phyloP scores from a whole-genome alignment of 768 basidiomycete genomes.

The Amanita pseudoporphyria region DNA sequence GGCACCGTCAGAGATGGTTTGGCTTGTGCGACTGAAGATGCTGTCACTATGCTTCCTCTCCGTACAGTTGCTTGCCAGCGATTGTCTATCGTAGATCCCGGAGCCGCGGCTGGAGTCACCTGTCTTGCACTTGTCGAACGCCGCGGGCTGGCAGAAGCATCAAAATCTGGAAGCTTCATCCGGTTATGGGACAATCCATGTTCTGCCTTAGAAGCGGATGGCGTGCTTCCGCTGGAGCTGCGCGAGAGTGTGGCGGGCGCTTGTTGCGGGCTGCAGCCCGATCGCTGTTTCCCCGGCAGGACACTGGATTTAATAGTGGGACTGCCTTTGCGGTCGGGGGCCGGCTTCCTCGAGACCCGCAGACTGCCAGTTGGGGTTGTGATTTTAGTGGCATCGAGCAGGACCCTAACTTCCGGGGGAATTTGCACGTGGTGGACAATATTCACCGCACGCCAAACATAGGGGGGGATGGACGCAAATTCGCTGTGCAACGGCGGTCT shows the following conservation, averaged over 20 bases:
- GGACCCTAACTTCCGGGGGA: constrained; percentile 60
- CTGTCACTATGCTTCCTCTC: not conserved
- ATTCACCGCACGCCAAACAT: constrained; percentile 77
- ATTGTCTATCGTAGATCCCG: constrained; percentile 28
- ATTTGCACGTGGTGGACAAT: constrained; percentile 66
- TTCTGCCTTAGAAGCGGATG: constrained; percentile 38
- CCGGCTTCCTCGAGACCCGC: constrained; percentile 14
- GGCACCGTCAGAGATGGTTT: constrained; percentile 10
- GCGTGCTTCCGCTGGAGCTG: constrained; percentile 30
- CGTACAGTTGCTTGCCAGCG: constrained; percentile 14
- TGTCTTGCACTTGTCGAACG: constrained; percentile 30
- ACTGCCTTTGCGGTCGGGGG: constrained; percentile 36
- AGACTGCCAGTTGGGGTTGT: constrained; percentile 8
- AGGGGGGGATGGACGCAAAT: constrained; percentile 51
- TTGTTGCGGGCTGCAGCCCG: constrained; percentile 45
- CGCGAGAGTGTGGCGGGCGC: constrained; percentile 29
- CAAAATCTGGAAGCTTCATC: constrained; percentile 44
- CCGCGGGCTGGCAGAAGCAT: constrained; percentile 35
- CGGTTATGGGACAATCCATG: constrained; percentile 51
- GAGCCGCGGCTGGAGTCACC: constrained; percentile 19
- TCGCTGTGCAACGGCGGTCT: constrained; percentile 58
- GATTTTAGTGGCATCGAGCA: constrained; percentile 46
- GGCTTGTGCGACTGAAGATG: not conserved
- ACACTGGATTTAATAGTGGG: constrained; percentile 30
- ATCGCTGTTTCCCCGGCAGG: constrained; percentile 35